These are phyloP conservation scores for Kluyveromyces wickerhamii DNA, from an alignment of 805 yeast genomes.

Conservation along the genomic window DNA sequence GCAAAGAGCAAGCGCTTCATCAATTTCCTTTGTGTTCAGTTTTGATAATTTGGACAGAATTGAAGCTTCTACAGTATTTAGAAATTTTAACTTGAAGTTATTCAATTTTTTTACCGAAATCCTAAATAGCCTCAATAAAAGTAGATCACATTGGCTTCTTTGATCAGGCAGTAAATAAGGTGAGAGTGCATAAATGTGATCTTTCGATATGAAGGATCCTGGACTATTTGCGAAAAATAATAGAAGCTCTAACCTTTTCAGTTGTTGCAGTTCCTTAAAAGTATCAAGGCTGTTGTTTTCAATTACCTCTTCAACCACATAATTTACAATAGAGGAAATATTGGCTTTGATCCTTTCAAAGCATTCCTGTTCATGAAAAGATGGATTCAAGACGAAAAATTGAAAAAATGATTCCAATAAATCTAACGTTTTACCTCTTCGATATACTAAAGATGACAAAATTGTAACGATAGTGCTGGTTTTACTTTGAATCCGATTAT, in stretches of 20 bases:
- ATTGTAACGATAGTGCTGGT: slow-evolving; percentile 23
- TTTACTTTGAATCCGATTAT: slow-evolving; percentile 7
- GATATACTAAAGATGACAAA: slow-evolving; percentile 34
- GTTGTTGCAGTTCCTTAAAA: slow-evolving; percentile 24
- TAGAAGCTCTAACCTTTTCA: slow-evolving; percentile 29
- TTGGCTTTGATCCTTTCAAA: background rate
- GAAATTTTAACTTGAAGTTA: slow-evolving; percentile 43
- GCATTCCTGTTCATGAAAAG: slow-evolving; percentile 12
- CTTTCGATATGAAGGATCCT: slow-evolving; percentile 49
- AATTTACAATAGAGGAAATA: slow-evolving; percentile 12
- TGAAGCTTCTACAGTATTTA: slow-evolving; percentile 41
- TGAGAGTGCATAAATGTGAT: slow-evolving; percentile 57
- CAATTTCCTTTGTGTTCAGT: slow-evolving; percentile 50
- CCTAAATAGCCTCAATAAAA: slow-evolving; percentile 46
- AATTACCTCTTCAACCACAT: slow-evolving; percentile 22
- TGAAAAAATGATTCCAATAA: slow-evolving; percentile 42
- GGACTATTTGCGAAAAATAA: slow-evolving; percentile 48
- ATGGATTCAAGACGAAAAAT: slow-evolving; percentile 34
- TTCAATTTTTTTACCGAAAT: slow-evolving; percentile 37
- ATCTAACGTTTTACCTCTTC: slow-evolving; percentile 34
- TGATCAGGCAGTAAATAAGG: slow-evolving; percentile 52
- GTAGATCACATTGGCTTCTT: slow-evolving; percentile 27
- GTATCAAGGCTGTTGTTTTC: slow-evolving; percentile 26
- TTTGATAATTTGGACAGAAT: slow-evolving; percentile 53
- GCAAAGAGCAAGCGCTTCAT: slow-evolving; percentile 66